Base-by-base conservation (phyloP, 306 rosid species). In the Cicer bijugum region DNA sequence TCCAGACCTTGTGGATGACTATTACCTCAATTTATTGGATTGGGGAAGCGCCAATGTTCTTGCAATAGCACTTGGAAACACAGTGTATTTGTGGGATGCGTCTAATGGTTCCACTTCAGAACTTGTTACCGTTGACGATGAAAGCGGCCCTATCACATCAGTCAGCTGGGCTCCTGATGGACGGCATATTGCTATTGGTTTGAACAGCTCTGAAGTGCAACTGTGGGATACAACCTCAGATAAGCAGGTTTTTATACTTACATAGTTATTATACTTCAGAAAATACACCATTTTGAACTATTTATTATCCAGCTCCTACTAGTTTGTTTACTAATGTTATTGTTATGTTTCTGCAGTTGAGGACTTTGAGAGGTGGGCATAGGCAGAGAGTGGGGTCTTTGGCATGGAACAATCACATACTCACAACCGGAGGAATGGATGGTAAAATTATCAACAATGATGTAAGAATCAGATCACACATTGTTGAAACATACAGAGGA, bases 141-240 rank as follows among this genome's bases (percentile, higher is more conserved):
- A 89, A 83, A 51, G 45, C 53, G 96, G 97, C 57, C 94, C 96
- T 2, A 65, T 92, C 6, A 92, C 97, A 19, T 86, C 96, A 8
- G 80, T 92, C 11, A 85, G 83, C 51, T 92, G 97, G 97, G 96
- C 93, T 14, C 89, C 93, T 39, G 96, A 92, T 83, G 97, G 97
- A 9, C 80, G 88, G 12, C 97, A 88, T 71, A 74, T 92, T 38
- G 97, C 90, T 1, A 46, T 92, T 73, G 96, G 96, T 56, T 84
- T 92, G 75, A 86, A 92, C 89, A 88, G 81, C 55, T 88, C 96
- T 12, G 87, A 86, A 67, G 94, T 92, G 23, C 96, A 90, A 75
- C 71, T 92, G 1, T 92, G 97, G 97, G 97, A 92, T 77, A 77
- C 96, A 1, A 47, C 87, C 8, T 71, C 96, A 6, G 79, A 77